Evolutionary conservation across 2,329 filamentous ascomycete genomes (phyloP).

Genomic region (Diaporthe velutina): DNA sequence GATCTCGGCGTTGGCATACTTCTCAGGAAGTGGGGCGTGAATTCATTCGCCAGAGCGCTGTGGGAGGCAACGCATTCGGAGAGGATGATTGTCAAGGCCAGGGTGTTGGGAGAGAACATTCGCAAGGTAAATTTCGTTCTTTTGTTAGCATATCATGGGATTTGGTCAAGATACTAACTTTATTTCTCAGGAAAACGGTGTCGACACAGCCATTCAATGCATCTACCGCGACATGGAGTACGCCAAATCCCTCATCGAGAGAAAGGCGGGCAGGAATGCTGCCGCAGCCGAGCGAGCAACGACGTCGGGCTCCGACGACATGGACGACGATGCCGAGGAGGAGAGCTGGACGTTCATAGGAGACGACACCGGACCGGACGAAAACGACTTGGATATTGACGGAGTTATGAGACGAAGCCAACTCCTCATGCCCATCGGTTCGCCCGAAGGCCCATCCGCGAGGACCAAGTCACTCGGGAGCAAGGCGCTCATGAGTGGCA

Average conservation of each 20-base stretch:
- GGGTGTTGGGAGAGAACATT: conserved; percentile 86
- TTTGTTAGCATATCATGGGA: neutral
- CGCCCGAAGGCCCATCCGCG: neutral
- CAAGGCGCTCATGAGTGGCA: conserved; percentile 26
- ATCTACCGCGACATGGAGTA: conserved; percentile 97
- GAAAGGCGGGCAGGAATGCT: conserved; percentile 66
- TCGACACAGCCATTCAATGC: conserved; percentile 89
- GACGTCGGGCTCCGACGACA: conserved; percentile 51
- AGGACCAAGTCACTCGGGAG: conserved; percentile 19
- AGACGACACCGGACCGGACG: conserved; percentile 57
- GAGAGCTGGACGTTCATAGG: conserved; percentile 95
- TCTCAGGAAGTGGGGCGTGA: conserved; percentile 90
- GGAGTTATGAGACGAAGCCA: conserved; percentile 31
- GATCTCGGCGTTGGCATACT: conserved; percentile 93
- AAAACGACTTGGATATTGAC: conserved; percentile 44
- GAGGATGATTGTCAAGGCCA: conserved; percentile 91
- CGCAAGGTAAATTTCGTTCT: conserved; percentile 73
- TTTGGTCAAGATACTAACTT: conserved; percentile 41
- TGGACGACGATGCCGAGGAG: conserved; percentile 74
- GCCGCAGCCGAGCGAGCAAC: conserved; percentile 51
- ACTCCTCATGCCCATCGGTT: conserved; percentile 20
- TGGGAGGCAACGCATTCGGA: conserved; percentile 94
- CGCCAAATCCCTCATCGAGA: conserved; percentile 84
- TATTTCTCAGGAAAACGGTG: conserved; percentile 80
- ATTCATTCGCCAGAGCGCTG: conserved; percentile 84